A percentile compares a stretch with the other conserved stretches of the same genome.
Conservation (phyloP, 2,329 filamentous ascomycete species). For the Stromatinia cepivora region DNA sequence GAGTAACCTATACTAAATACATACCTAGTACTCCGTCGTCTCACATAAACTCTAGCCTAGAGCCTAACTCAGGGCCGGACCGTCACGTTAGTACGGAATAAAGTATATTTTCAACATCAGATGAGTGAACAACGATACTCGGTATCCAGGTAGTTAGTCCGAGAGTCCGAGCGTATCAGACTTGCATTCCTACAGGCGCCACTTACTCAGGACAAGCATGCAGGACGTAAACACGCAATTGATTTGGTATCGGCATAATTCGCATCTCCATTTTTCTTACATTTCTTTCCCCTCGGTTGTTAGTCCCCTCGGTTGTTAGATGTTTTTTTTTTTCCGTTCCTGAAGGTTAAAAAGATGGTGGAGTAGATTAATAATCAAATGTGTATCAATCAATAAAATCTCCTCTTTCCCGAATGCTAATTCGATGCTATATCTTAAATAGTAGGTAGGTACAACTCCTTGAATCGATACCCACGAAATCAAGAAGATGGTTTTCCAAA, state of each 20-base stretch:
- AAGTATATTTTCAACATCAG: not conserved
- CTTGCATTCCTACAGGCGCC: not conserved
- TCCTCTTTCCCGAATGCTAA: not conserved
- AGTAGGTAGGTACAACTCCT: not conserved
- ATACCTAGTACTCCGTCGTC: not conserved
- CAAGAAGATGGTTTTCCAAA: not conserved
- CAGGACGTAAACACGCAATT: not conserved
- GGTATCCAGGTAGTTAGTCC: not conserved
- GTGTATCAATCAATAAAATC: not conserved
- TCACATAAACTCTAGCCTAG: not conserved
- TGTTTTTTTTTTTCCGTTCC: too few species aligned
- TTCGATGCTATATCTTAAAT: not conserved
- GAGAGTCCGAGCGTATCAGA: not conserved
- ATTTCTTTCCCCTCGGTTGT: not conserved
- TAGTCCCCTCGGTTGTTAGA: not conserved
- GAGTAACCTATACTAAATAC: not conserved
- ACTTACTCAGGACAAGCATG: not conserved
- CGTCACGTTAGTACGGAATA: not conserved
- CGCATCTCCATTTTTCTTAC: not conserved
- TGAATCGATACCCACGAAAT: not conserved
- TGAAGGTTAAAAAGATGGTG: not conserved
- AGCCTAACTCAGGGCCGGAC: not conserved
- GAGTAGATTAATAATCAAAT: not conserved
- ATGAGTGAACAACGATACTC: not conserved
- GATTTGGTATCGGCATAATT: not conserved